phyloP scores from a whole-genome alignment of 2,329 filamentous ascomycete genomes.

The Hypoxylon sp. region DNA sequence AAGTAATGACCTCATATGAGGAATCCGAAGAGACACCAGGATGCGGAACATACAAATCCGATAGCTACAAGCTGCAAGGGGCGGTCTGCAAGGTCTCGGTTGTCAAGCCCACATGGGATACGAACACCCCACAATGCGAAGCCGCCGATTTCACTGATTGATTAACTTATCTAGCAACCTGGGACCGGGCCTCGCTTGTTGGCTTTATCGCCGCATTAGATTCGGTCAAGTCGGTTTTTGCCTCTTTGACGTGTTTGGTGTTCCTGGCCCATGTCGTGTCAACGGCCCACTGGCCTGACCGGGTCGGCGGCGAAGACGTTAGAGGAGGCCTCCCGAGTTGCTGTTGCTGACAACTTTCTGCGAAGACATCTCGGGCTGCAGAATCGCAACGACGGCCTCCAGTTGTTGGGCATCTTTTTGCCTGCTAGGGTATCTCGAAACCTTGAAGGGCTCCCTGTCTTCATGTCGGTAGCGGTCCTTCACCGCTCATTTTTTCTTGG shows the following conservation, averaged over 20 bases:
- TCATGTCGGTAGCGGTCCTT: slow-evolving; percentile 11
- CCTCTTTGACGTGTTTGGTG: slow-evolving; percentile 32
- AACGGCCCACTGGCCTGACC: slow-evolving; percentile 36
- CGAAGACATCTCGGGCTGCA: slow-evolving; percentile 8
- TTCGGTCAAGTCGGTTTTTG: slow-evolving; percentile 28
- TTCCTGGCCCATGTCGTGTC: slow-evolving; percentile 30
- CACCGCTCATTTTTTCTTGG: slow-evolving; percentile 15
- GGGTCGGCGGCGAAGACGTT: slow-evolving; percentile 29
- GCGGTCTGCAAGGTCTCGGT: background rate
- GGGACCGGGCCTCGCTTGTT: background rate
- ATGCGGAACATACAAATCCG: slow-evolving; percentile 34
- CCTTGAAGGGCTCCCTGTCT: background rate
- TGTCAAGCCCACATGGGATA: slow-evolving; percentile 20
- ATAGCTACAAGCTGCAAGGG: slow-evolving; percentile 13
- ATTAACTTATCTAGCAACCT: slow-evolving; percentile 2
- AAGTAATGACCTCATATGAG: slow-evolving; percentile 38
- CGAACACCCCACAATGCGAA: slow-evolving; percentile 24
- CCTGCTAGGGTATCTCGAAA: background rate
- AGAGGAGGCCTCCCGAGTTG: slow-evolving; percentile 30
- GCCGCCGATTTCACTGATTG: slow-evolving; percentile 18
- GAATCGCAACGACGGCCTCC: slow-evolving; percentile 6
- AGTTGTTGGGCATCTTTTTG: slow-evolving; percentile 19
- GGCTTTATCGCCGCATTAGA: background rate
- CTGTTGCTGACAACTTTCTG: slow-evolving; percentile 8
- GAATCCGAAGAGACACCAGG: slow-evolving; percentile 1